Conservation (phyloP, 164 flowering plant species). For the Annona squamosa region DNA sequence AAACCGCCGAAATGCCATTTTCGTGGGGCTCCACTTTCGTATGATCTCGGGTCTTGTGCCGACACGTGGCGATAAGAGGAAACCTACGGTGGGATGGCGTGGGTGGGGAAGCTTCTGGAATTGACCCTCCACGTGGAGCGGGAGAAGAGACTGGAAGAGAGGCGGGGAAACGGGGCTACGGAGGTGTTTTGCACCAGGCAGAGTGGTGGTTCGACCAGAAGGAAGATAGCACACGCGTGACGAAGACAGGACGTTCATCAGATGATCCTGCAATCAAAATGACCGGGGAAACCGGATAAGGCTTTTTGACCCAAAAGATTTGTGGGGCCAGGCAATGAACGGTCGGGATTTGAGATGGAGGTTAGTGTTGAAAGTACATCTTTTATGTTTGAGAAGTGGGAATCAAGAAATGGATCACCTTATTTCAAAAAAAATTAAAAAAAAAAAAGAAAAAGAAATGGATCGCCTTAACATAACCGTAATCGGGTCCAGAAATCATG, state of each 20-base stretch:
- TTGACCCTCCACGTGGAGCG: slow-evolving; percentile 1
- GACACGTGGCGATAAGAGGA: slow-evolving; percentile 4
- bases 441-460: neutral
- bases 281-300: neutral
- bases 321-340: neutral
- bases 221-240: neutral
- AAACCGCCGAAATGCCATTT: neutral
- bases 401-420: neutral
- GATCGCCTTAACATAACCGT: neutral
- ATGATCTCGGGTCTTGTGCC: neutral
- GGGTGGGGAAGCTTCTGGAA: slow-evolving; percentile 11
- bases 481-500: neutral
- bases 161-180: neutral
- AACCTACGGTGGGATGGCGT: slow-evolving; percentile 10
- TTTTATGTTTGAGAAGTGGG: neutral
- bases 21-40: neutral
- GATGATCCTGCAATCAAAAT: neutral
- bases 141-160: neutral
- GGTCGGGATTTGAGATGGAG: neutral
- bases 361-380: neutral
- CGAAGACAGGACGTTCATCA: neutral
- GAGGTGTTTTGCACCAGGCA: neutral
- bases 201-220: neutral
- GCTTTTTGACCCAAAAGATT: neutral
- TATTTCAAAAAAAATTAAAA: no score